Percentiles rank a stretch among this genome's conserved stretches.
phyloP scores from a whole-genome alignment of 192 early-diverging fungal genomes.

The Rhizoclosmatium globosum region DNA sequence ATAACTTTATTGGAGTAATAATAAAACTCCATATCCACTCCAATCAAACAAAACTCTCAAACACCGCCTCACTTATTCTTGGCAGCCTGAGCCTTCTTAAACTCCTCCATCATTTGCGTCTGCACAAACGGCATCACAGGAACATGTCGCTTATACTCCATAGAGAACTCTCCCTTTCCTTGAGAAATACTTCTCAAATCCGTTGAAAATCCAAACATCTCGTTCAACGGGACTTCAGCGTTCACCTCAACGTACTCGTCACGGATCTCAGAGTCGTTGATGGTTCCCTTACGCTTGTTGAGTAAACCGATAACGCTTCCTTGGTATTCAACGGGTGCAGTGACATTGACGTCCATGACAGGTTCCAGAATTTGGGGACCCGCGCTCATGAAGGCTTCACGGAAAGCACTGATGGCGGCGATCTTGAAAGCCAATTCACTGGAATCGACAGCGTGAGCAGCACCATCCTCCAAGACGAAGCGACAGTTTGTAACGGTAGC shows the following conservation, averaged over 20 bases:
- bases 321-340: constrained; percentile 91
- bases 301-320: constrained; percentile 85
- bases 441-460: constrained; percentile 93
- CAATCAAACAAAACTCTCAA: no score
- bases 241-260: constrained; percentile 90
- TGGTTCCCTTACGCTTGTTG: constrained; percentile 97
- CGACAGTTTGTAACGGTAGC: constrained; percentile 87
- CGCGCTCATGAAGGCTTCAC: constrained; percentile 86
- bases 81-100: constrained; percentile 67
- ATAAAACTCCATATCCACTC: no score
- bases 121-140: constrained; percentile 80
- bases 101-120: constrained; percentile 84
- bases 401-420: constrained; percentile 86
- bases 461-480: constrained; percentile 91
- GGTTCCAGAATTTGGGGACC: constrained; percentile 91
- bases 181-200: constrained; percentile 84
- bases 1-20: no score
- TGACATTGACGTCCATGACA: constrained; percentile 93
- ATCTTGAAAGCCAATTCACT: constrained; percentile 95
- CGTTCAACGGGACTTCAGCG: constrained; percentile 93
- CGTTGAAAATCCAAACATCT: constrained; percentile 99
- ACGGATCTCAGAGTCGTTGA: constrained; percentile 89
- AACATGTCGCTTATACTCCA: constrained; percentile 93
- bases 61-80: not conserved
- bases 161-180: constrained; percentile 98